Conservation (phyloP, 2,329 filamentous ascomycete species). For the Sporothrix schenckii region DNA sequence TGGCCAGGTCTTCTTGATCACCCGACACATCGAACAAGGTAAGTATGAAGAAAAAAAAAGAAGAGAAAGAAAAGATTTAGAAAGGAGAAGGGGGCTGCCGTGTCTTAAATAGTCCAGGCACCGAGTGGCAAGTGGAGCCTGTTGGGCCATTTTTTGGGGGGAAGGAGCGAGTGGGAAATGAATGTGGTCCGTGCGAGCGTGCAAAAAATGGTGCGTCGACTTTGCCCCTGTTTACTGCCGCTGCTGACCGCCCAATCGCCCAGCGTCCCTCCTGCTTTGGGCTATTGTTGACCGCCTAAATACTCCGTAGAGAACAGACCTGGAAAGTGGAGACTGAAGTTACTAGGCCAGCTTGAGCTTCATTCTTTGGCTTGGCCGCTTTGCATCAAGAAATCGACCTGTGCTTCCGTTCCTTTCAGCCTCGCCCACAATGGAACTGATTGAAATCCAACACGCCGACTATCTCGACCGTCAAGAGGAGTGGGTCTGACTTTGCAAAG, state of each 20-base stretch:
- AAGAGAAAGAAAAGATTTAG: slow-evolving; percentile 31
- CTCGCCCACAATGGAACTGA: background rate
- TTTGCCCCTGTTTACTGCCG: background rate
- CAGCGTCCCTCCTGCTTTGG: no score
- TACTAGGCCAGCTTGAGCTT: background rate
- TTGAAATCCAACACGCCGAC: no score
- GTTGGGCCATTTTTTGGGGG: background rate
- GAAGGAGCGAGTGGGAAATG: background rate
- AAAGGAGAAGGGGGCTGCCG: slow-evolving; percentile 19
- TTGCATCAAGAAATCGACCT: background rate
- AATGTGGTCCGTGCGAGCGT: slow-evolving; percentile 34
- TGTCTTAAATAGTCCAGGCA: slow-evolving; percentile 24
- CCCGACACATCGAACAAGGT: slow-evolving; percentile 40
- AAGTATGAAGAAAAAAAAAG: slow-evolving; percentile 39
- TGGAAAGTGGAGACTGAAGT: no score
- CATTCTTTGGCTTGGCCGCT: background rate
- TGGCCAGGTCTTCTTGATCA: slow-evolving; percentile 39
- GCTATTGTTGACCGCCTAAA: slow-evolving; percentile 30
- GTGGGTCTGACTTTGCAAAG: no score
- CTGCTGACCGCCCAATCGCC: background rate
- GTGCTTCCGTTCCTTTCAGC: background rate
- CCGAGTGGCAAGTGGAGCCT: background rate
- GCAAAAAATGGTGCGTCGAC: background rate
- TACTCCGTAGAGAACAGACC: no score
- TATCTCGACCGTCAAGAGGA: no score